Conservation (phyloP, 2,329 filamentous ascomycete species). For the Elsinoe necatrix region DNA sequence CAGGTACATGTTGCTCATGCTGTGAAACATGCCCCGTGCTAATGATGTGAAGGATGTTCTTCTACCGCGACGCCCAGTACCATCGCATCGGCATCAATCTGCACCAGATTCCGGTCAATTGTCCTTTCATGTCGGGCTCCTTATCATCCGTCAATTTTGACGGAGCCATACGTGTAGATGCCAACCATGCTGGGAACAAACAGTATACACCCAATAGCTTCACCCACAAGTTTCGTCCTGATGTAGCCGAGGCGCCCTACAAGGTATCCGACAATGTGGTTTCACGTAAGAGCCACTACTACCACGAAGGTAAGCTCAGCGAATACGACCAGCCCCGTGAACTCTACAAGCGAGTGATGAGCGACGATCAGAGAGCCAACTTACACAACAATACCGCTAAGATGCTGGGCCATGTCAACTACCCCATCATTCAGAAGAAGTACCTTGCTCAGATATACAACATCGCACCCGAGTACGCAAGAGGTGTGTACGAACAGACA, state of each 20-base stretch:
- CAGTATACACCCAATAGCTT: conserved; percentile 48
- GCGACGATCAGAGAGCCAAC: conserved; percentile 35
- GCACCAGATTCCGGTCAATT: conserved; percentile 43
- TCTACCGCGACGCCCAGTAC: conserved; percentile 39
- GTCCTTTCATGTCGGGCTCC: conserved; percentile 43
- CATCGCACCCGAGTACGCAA: conserved; percentile 41
- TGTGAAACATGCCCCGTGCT: not conserved
- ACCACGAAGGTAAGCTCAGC: conserved; percentile 45
- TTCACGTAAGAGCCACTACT: conserved; percentile 46
- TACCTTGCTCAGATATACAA: conserved; percentile 47
- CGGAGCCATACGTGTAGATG: conserved; percentile 41
- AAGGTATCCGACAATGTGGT: conserved; percentile 43
- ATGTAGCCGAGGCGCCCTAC: conserved; percentile 44
- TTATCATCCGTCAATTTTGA: conserved; percentile 43
- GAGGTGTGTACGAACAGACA: conserved; percentile 38
- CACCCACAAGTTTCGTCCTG: conserved; percentile 44
- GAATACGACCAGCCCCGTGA: conserved; percentile 46
- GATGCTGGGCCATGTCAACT: conserved; percentile 26
- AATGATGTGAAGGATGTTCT: conserved; percentile 17
- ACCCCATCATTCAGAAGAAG: conserved; percentile 32
- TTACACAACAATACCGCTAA: conserved; percentile 43
- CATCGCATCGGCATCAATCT: conserved; percentile 46
- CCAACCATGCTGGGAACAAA: conserved; percentile 41
- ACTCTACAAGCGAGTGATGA: conserved; percentile 45
- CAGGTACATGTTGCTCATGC: conserved; percentile 41